These are phyloP conservation scores for Aspergillus oerlinghausenensis DNA, from an alignment of 2,329 filamentous ascomycete species.

Conservation along the genomic window DNA sequence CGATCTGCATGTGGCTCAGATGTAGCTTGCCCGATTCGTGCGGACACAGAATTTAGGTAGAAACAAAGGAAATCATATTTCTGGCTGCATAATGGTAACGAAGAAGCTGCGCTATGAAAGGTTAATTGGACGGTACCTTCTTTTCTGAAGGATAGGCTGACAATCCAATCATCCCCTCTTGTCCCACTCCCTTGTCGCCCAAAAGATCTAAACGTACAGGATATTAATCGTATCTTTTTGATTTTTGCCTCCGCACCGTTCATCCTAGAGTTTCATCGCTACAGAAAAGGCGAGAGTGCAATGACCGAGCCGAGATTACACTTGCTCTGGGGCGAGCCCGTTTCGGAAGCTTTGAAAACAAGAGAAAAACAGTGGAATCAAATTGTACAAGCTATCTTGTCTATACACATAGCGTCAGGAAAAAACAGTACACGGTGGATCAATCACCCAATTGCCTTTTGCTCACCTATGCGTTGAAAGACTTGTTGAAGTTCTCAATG, in stretches of 20 bases:
- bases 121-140: conserved; percentile 20
- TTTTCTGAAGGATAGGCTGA: conserved; percentile 8
- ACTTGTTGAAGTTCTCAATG: conserved; percentile 82
- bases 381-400: conserved; percentile 45
- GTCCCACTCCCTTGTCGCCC: conserved; percentile 26
- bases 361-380: conserved; percentile 40
- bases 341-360: conserved; percentile 20
- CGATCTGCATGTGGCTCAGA: not conserved
- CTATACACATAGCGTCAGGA: conserved; percentile 41
- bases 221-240: conserved; percentile 38
- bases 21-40: not conserved
- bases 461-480: conserved; percentile 59
- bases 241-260: conserved; percentile 21
- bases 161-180: conserved; percentile 18
- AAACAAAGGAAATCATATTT: conserved; percentile 35
- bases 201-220: conserved; percentile 40
- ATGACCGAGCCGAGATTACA: conserved; percentile 15
- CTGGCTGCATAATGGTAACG: conserved; percentile 22
- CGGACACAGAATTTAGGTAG: not conserved
- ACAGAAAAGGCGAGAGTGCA: conserved; percentile 19
- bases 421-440: conserved; percentile 34
- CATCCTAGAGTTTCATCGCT: conserved; percentile 22
- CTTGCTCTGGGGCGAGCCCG: conserved; percentile 12
- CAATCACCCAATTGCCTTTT: conserved; percentile 28
- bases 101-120: conserved; percentile 13